Evolutionary conservation across 2,329 filamentous ascomycete genomes (phyloP).

Genomic region (Neonectria hederae): DNA sequence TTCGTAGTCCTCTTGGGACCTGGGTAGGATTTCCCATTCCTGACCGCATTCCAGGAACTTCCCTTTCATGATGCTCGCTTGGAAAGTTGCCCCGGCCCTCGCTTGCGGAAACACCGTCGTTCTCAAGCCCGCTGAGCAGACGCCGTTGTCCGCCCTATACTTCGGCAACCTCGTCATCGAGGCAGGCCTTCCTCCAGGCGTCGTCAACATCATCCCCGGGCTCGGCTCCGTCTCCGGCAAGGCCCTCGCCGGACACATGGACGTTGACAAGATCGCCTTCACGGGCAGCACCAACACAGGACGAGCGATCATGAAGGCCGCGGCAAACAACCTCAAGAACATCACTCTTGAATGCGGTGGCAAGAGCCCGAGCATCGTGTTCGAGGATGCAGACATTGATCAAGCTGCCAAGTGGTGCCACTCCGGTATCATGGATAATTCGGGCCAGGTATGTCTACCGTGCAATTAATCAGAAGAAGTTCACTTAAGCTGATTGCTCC

Average conservation of each 20-base stretch:
- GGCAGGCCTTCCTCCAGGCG: slow-evolving; percentile 74
- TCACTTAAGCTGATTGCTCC: background rate
- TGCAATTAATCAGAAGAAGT: no score
- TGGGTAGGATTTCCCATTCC: background rate
- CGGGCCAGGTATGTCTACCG: slow-evolving; percentile 57
- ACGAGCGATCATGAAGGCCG: slow-evolving; percentile 73
- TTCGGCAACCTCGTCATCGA: slow-evolving; percentile 70
- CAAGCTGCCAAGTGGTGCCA: slow-evolving; percentile 62
- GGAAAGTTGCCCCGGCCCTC: slow-evolving; percentile 72
- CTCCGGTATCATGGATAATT: slow-evolving; percentile 56
- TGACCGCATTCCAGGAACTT: slow-evolving; percentile 6
- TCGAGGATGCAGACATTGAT: slow-evolving; percentile 65
- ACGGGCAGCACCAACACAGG: slow-evolving; percentile 73
- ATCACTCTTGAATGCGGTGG: slow-evolving; percentile 66
- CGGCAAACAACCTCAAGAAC: slow-evolving; percentile 65
- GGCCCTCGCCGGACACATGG: slow-evolving; percentile 68
- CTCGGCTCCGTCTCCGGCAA: slow-evolving; percentile 69
- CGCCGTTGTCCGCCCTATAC: slow-evolving; percentile 65
- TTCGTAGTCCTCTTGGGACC: background rate
- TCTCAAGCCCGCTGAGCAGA: slow-evolving; percentile 67
- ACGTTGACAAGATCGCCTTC: slow-evolving; percentile 75
- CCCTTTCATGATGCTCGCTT: slow-evolving; percentile 58
- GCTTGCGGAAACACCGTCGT: slow-evolving; percentile 66
- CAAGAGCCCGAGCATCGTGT: slow-evolving; percentile 64
- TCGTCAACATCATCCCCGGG: slow-evolving; percentile 74